Conservation (phyloP, 345 rosid species). For the Citrus maxima region DNA sequence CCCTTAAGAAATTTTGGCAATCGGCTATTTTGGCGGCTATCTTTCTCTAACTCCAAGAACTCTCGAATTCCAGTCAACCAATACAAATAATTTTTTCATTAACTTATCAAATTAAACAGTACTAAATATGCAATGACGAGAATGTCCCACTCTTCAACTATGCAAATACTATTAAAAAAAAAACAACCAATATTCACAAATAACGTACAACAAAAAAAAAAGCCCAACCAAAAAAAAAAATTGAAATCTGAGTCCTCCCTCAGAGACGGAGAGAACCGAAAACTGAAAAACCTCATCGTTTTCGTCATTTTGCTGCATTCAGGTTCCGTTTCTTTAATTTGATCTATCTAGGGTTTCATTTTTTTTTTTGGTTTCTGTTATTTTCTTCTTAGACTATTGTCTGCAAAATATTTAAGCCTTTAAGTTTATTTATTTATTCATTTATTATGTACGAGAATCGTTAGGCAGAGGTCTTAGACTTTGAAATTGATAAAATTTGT, state of each 20-base stretch:
- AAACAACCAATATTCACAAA: not conserved
- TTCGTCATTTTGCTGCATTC: not conserved
- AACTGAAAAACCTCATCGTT: not conserved
- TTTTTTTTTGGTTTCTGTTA: not conserved
- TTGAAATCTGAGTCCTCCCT: not conserved
- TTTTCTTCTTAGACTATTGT: not conserved
- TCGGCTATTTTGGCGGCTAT: constrained; percentile 16
- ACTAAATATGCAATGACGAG: constrained; percentile 9
- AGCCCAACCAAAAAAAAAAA: not conserved
- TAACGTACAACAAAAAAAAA: not conserved
- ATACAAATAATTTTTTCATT: not conserved
- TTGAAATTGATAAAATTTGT: not conserved
- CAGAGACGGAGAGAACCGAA: not conserved
- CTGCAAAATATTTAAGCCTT: not conserved
- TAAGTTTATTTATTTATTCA: not conserved
- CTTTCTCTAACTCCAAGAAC: not conserved
- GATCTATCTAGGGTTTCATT: constrained; percentile 14
- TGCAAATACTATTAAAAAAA: not conserved
- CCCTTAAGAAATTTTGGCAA: not conserved
- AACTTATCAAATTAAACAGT: no score
- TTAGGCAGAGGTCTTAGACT: not conserved
- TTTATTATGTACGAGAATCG: not conserved
- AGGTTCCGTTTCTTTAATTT: constrained; percentile 16
- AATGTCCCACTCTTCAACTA: constrained; percentile 7
- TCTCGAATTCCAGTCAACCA: constrained; percentile 13